Evolutionary conservation across 73 alveolate species (phyloP), one percentile per base, ranked within the genome.

Genomic region (Paramecium octaurelia): DNA sequence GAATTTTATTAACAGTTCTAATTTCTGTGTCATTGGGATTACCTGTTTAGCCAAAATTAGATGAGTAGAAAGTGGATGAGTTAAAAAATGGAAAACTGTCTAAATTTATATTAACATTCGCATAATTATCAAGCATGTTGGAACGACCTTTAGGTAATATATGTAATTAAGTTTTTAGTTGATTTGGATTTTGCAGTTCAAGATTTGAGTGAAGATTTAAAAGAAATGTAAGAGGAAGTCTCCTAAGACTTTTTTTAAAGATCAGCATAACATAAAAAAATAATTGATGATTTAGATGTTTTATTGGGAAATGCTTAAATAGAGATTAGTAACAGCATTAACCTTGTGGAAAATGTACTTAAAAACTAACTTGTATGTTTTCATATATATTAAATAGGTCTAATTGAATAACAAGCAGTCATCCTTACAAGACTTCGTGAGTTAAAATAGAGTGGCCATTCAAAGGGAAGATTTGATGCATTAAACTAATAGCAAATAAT

Each of bases 241-340:
- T 59, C 46, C 24, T 80, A 80, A 43, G 91, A 80, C 29, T 80
- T 44, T 35, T 80, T 80, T 80, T 44, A 80, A 24, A 80, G 91
- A 80, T 21, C 42, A 11, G 77, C 91, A 20, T 44, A 44, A 18
- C 46, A 80, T 80, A 80, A 80, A 48, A 80, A 48, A 80, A 80
- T 80, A 1, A 48, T 80, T 44, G 91, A 80, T 46, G 91, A 80
- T 14, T 46, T 80, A 23, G 91, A 80, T 44, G 35, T 23, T 8
- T 38, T 23, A 14, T 20, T 80, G 34, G 91, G 91, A 80, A 80
- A 80, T 80, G 91, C 91, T 21, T 80, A 80, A 23, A 80, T 80
- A n/a, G 91, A 80, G 48, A 46, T 80, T 7, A 24, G 46, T 10
- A 44, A 80, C 18, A 80, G 91, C 24, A 80, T 42, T 42, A 80